Conservation (phyloP, 495 filamentous ascomycete genomes). For the Penicillium cinerascens region DNA sequence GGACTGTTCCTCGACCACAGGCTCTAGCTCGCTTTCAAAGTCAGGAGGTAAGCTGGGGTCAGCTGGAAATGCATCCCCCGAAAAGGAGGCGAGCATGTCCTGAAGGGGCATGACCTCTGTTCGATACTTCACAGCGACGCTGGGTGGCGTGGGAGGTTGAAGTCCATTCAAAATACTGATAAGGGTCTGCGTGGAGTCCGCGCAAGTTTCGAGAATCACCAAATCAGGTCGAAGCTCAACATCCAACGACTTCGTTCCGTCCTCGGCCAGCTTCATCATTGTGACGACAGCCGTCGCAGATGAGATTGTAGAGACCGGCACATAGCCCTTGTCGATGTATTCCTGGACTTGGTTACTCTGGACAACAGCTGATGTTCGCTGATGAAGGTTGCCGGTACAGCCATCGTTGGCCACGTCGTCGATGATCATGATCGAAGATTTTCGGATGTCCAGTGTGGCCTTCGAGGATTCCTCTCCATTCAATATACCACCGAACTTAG, state of each 20-base stretch:
- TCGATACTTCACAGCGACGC: conserved; percentile 75
- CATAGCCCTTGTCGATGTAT: conserved; percentile 70
- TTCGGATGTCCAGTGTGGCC: conserved; percentile 64
- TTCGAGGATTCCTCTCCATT: conserved; percentile 58
- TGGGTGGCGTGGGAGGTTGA: conserved; percentile 76
- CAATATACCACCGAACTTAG: conserved; percentile 59
- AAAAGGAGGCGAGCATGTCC: conserved; percentile 86
- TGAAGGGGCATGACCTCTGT: conserved; percentile 81
- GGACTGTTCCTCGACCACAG: conserved; percentile 13
- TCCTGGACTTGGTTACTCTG: conserved; percentile 60
- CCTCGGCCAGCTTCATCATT: conserved; percentile 46
- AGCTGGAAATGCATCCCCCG: conserved; percentile 71
- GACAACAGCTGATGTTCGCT: conserved; percentile 43
- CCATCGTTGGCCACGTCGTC: conserved; percentile 65
- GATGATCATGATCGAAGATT: conserved; percentile 76
- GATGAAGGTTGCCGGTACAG: conserved; percentile 38
- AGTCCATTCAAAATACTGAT: conserved; percentile 77
- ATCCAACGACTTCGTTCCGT: conserved; percentile 64
- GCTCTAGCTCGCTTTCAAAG: conserved; percentile 7
- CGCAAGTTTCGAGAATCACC: conserved; percentile 88
- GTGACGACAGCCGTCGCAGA: conserved; percentile 65
- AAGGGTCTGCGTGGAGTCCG: conserved; percentile 94
- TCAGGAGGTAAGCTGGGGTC: conserved; percentile 17
- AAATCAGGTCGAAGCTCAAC: conserved; percentile 81
- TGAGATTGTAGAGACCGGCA: conserved; percentile 79